phyloP scores from a whole-genome alignment of 805 yeast genomes.

The Citeromyces matritensis region DNA sequence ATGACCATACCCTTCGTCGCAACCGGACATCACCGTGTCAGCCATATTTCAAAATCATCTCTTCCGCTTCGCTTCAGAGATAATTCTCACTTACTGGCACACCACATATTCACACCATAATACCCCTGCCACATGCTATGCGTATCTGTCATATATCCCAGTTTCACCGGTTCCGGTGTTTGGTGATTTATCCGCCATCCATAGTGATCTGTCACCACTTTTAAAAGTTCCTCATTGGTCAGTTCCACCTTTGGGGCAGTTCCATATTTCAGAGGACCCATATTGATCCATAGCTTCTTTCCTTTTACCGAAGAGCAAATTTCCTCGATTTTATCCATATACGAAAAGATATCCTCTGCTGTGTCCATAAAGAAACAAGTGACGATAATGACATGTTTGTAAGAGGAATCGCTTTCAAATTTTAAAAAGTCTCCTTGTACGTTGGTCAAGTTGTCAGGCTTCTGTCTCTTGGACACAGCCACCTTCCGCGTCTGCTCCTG shows the following conservation, averaged over 20 bases:
- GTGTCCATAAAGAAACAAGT: constrained; percentile 82
- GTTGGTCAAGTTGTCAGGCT: constrained; percentile 32
- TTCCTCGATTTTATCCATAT: constrained; percentile 47
- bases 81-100: too few relatives aligned
- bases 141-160: constrained; percentile 55
- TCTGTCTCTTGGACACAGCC: constrained; percentile 10
- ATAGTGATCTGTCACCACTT: constrained; percentile 28
- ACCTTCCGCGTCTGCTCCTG: constrained; percentile 36
- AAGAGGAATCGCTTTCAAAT: constrained; percentile 19
- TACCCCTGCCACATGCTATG: constrained; percentile 66
- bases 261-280: constrained; percentile 90
- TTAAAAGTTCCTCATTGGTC: constrained; percentile 56
- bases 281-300: constrained; percentile 63
- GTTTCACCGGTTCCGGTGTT: constrained; percentile 16
- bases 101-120: constrained; percentile 53
- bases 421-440: constrained; percentile 52
- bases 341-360: constrained; percentile 72
- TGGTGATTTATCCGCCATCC: constrained; percentile 47
- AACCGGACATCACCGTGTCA: too few relatives aligned
- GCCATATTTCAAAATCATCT: too few relatives aligned
- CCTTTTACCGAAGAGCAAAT: constrained; percentile 18
- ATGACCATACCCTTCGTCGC: too few relatives aligned
- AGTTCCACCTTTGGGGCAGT: constrained; percentile 68
- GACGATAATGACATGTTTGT: constrained; percentile 37
- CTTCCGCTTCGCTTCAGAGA: too few relatives aligned